phyloP scores from a whole-genome alignment of 2,329 filamentous ascomycete genomes.

The Dichotomopilus funicola region DNA sequence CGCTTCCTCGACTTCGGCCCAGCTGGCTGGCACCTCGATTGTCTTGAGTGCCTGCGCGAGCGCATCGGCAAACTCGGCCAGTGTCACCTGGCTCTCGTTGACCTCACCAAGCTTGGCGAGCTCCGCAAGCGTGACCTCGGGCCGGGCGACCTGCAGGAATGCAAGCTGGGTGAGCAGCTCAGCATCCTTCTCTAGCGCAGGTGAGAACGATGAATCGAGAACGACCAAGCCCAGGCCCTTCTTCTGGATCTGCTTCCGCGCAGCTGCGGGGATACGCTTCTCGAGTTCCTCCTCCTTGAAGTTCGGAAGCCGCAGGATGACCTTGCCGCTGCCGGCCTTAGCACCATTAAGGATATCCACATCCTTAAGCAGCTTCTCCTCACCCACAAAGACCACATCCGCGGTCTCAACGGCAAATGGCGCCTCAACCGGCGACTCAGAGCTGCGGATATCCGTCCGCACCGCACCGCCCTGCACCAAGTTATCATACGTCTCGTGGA shows the following conservation, averaged over 20 bases:
- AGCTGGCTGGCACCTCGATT: conserved; percentile 71
- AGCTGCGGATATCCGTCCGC: conserved; percentile 78
- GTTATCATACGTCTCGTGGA: conserved; percentile 59
- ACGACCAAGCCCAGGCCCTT: conserved; percentile 68
- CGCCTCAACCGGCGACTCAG: conserved; percentile 75
- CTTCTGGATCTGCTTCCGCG: conserved; percentile 65
- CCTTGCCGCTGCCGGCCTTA: conserved; percentile 57
- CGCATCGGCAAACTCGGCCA: conserved; percentile 56
- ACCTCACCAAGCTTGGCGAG: conserved; percentile 58
- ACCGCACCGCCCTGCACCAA: conserved; percentile 69
- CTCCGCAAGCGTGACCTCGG: conserved; percentile 55
- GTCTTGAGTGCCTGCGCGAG: conserved; percentile 64
- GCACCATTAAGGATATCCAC: conserved; percentile 67
- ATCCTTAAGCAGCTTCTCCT: conserved; percentile 72
- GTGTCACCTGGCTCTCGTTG: conserved; percentile 44
- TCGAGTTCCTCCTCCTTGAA: conserved; percentile 86
- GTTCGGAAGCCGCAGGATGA: conserved; percentile 70
- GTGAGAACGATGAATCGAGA: conserved; percentile 63
- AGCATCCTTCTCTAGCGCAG: conserved; percentile 60
- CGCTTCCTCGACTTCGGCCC: conserved; percentile 65
- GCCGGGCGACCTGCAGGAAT: conserved; percentile 71
- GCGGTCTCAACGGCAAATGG: conserved; percentile 75
- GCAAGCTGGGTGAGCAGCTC: conserved; percentile 68
- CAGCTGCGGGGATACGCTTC: conserved; percentile 67
- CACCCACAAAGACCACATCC: conserved; percentile 70